Evolutionary conservation across 441 rosid species (phyloP).

Genomic region (Dalechampia spathulata): DNA sequence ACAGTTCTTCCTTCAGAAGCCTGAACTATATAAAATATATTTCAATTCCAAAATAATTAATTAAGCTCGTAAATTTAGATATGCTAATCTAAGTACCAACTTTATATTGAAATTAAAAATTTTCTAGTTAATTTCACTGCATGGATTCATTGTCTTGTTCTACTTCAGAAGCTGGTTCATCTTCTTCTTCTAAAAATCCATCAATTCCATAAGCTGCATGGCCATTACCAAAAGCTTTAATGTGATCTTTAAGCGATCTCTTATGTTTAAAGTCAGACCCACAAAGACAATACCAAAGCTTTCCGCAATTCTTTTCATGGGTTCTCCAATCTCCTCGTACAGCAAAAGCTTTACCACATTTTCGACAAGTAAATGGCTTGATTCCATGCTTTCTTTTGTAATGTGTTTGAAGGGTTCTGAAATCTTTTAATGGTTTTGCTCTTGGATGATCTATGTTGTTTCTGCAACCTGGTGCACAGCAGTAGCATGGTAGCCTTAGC

Average conservation of each 20-base stretch:
- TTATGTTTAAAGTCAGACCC: slow-evolving; percentile 98
- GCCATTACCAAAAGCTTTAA: slow-evolving; percentile 84
- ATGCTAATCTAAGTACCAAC: no score
- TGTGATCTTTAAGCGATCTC: slow-evolving; percentile 90
- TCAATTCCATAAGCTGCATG: slow-evolving; percentile 81
- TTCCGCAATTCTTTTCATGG: slow-evolving; percentile 89
- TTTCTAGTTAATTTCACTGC: slow-evolving; percentile 35
- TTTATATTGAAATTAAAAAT: no score
- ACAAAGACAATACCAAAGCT: slow-evolving; percentile 93
- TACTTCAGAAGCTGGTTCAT: slow-evolving; percentile 88
- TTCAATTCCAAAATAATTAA: slow-evolving; percentile 17
- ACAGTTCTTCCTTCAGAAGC: slow-evolving; percentile 26
- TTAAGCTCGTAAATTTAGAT: no score
- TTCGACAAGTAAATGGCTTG: slow-evolving; percentile 81
- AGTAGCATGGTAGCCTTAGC: slow-evolving; percentile 89
- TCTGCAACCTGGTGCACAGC: slow-evolving; percentile 76
- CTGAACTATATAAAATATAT: slow-evolving; percentile 10
- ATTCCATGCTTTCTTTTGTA: slow-evolving; percentile 86
- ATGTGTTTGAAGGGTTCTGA: slow-evolving; percentile 85
- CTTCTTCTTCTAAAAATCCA: slow-evolving; percentile 79
- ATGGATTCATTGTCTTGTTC: slow-evolving; percentile 74
- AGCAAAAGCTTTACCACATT: slow-evolving; percentile 80
- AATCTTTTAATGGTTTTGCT: slow-evolving; percentile 79
- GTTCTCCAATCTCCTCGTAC: slow-evolving; percentile 94
- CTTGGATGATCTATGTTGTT: slow-evolving; percentile 91